These are phyloP conservation scores for Rhizoclosmatium globosum DNA, from an alignment of 192 early-diverging fungal species.

Conservation along the genomic window DNA sequence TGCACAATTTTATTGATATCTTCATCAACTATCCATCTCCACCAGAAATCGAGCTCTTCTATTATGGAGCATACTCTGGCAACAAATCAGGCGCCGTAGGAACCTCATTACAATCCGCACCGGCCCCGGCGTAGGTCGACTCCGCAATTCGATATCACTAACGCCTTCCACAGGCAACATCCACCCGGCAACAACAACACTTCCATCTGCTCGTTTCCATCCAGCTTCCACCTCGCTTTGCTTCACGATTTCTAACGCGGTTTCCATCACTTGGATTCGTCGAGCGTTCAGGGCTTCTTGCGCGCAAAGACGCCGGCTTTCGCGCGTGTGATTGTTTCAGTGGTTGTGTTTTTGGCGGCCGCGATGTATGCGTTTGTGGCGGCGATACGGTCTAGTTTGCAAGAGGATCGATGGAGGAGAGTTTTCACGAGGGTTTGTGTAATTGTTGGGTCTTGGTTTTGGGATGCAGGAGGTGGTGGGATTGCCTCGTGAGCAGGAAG, in stretches of 20 bases:
- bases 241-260: constrained; percentile 26
- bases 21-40: too few relatives aligned
- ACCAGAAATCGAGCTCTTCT: not conserved
- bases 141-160: constrained; percentile 29
- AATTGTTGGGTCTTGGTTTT: constrained; percentile 8
- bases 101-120: constrained; percentile 35
- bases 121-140: constrained; percentile 24
- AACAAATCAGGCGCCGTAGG: constrained; percentile 32
- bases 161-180: constrained; percentile 28
- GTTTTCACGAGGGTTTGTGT: constrained; percentile 22
- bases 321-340: constrained; percentile 5
- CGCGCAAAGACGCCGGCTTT: constrained; percentile 3
- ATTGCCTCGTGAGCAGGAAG: constrained; percentile 32
- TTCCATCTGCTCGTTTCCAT: not conserved
- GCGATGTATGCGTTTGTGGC: constrained; percentile 22
- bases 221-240: not conserved
- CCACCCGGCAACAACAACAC: constrained; percentile 11
- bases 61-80: constrained; percentile 31
- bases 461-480: constrained; percentile 13
- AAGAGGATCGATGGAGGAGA: constrained; percentile 13
- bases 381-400: constrained; percentile 31
- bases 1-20: too few relatives aligned
- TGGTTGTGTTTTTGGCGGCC: constrained; percentile 31
- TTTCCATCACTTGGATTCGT: constrained; percentile 28
- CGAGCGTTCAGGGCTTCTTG: constrained; percentile 30